Evolutionary conservation across 495 filamentous ascomycete genomes (phyloP).

Genomic region (Penicillium maclennaniae): DNA sequence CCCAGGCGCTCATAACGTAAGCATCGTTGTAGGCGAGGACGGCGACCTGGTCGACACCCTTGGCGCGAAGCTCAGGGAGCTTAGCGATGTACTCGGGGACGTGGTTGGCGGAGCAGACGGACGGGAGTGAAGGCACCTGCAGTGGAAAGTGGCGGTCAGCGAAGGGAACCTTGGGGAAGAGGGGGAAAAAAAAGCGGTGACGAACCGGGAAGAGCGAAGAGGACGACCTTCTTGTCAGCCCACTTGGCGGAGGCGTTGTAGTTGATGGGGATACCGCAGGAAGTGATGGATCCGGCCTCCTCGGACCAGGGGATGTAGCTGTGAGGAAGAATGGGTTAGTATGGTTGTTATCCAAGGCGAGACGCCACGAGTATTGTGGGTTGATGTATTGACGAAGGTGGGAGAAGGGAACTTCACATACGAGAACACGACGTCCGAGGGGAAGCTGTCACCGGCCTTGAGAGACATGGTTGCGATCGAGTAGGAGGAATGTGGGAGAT

Average conservation of each 20-base stretch:
- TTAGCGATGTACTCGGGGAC: conserved; percentile 82
- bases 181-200: conserved; percentile 25
- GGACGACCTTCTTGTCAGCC: conserved; percentile 82
- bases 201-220: conserved; percentile 78
- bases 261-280: conserved; percentile 73
- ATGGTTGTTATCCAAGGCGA: conserved; percentile 1
- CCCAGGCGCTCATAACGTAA: conserved; percentile 93
- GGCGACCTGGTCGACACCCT: conserved; percentile 82
- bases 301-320: conserved; percentile 69
- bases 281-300: conserved; percentile 60
- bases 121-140: conserved; percentile 87
- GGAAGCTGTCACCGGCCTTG: conserved; percentile 80
- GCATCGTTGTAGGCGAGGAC: conserved; percentile 88
- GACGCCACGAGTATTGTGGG: conserved; percentile 3
- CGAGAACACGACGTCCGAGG: conserved; percentile 71
- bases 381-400: conserved; percentile 2
- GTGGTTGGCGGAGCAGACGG: conserved; percentile 79
- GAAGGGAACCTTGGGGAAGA: conserved; percentile 14
- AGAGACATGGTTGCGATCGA: conserved; percentile 59
- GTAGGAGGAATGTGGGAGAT: background rate
- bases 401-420: conserved; percentile 33
- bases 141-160: conserved; percentile 18
- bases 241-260: conserved; percentile 86
- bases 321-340: conserved; percentile 12
- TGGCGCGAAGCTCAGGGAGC: conserved; percentile 64